Percentiles rank a stretch among this genome's conserved stretches.
phyloP scores from a whole-genome alignment of 768 basidiomycete species.

The Lentinula sp. region DNA sequence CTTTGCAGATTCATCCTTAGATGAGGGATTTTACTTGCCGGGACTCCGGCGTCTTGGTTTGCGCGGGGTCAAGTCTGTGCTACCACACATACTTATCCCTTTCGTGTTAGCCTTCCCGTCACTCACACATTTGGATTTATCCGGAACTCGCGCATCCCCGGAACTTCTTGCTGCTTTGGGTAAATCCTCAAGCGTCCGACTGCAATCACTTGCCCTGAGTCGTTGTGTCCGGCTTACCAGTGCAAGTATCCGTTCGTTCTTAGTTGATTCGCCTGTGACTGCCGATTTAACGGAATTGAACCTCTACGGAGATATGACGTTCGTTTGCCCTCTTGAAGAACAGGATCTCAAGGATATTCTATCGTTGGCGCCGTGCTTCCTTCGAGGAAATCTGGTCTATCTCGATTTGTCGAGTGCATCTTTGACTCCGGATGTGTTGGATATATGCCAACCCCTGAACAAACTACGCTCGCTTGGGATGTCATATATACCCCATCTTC shows the following conservation, averaged over 20 bases:
- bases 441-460: slow-evolving; percentile 56
- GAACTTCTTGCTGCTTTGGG: slow-evolving; percentile 69
- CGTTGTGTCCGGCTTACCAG: slow-evolving; percentile 83
- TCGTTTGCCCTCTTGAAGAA: slow-evolving; percentile 61
- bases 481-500: slow-evolving; percentile 73
- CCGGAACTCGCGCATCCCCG: slow-evolving; percentile 76
- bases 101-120: slow-evolving; percentile 80
- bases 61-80: slow-evolving; percentile 75
- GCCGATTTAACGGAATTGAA: slow-evolving; percentile 67
- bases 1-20: slow-evolving; percentile 14
- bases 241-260: slow-evolving; percentile 66
- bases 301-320: slow-evolving; percentile 86
- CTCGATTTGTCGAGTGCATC: slow-evolving; percentile 87
- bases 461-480: slow-evolving; percentile 84
- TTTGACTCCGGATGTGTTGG: slow-evolving; percentile 51
- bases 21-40: slow-evolving; percentile 58
- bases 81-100: slow-evolving; percentile 58
- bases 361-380: slow-evolving; percentile 72
- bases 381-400: slow-evolving; percentile 68
- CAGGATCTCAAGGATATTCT: slow-evolving; percentile 67
- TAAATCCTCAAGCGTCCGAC: slow-evolving; percentile 53
- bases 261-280: slow-evolving; percentile 63
- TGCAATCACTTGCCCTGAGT: slow-evolving; percentile 78
- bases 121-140: slow-evolving; percentile 87
- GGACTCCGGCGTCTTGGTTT: slow-evolving; percentile 74